A percentile compares a stretch with the other conserved stretches of the same genome.
Conservation (phyloP, 2,329 filamentous ascomycete species). For the Clonostachys rhizophaga region DNA sequence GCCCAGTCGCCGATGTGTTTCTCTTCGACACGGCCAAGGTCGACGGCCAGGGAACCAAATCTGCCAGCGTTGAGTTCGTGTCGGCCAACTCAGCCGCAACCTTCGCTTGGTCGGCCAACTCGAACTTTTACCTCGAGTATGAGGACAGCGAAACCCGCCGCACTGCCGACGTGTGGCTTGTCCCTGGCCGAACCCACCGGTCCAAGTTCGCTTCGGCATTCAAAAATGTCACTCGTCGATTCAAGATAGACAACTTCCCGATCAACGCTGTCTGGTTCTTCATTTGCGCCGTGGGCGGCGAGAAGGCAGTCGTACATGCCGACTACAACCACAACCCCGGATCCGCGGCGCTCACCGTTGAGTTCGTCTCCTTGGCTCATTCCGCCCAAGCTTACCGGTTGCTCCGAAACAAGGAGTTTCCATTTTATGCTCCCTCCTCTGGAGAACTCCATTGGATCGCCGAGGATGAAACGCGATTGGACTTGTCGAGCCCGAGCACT, state of each 20-base stretch:
- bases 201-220: neutral
- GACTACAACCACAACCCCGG: neutral
- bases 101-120: neutral
- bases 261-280: neutral
- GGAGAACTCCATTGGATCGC: neutral
- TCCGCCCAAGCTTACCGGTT: neutral
- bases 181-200: neutral
- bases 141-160: no score
- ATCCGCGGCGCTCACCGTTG: neutral
- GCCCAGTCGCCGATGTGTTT: conserved; percentile 5
- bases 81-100: neutral
- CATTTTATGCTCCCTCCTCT: neutral
- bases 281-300: neutral
- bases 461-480: no score
- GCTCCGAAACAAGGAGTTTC: neutral
- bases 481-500: neutral
- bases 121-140: no score
- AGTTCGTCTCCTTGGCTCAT: neutral
- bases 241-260: neutral
- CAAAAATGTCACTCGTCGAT: no score
- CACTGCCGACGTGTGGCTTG: neutral
- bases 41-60: neutral
- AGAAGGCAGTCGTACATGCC: conserved; percentile 6
- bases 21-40: conserved; percentile 3
- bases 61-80: conserved; percentile 12